A percentile compares a stretch with the other conserved stretches of the same genome.
Conservation (phyloP, 371 early-diverging fungal species). For the Sporodiniella umbellata region DNA sequence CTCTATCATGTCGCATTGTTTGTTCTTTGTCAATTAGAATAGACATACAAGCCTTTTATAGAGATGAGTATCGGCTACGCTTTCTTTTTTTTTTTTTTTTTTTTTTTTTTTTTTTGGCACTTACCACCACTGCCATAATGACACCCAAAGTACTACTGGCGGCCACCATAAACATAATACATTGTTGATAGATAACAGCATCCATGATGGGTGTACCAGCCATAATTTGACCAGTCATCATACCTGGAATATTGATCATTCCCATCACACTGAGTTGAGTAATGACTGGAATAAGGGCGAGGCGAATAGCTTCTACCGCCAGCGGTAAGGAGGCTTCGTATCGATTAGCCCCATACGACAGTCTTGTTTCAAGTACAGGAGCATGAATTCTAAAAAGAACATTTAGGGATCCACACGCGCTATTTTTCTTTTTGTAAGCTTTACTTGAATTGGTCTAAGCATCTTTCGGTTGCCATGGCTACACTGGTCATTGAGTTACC, state of each 20-base stretch:
- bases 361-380: conserved; percentile 68
- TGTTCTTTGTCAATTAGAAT: conserved; percentile 60
- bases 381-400: conserved; percentile 53
- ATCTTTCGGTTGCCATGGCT: conserved; percentile 69
- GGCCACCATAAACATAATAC: conserved; percentile 82
- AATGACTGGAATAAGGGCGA: conserved; percentile 78
- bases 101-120: conserved; percentile 2
- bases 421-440: too few relatives aligned
- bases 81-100: not conserved
- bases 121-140: conserved; percentile 57
- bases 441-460: conserved; percentile 58
- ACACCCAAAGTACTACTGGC: conserved; percentile 68
- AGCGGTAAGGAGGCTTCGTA: conserved; percentile 83
- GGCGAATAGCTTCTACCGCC: conserved; percentile 68
- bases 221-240: conserved; percentile 90
- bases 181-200: conserved; percentile 80
- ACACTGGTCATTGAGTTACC: conserved; percentile 85
- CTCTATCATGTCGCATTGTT: conserved; percentile 52
- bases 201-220: conserved; percentile 78
- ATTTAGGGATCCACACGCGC: too few relatives aligned
- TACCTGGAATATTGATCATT: conserved; percentile 86
- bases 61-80: conserved; percentile 3
- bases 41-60: conserved; percentile 55
- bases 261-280: conserved; percentile 85
- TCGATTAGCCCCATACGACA: conserved; percentile 79